phyloP scores from a whole-genome alignment of 1,284 basidiomycete species.

The Agaricales sp. region DNA sequence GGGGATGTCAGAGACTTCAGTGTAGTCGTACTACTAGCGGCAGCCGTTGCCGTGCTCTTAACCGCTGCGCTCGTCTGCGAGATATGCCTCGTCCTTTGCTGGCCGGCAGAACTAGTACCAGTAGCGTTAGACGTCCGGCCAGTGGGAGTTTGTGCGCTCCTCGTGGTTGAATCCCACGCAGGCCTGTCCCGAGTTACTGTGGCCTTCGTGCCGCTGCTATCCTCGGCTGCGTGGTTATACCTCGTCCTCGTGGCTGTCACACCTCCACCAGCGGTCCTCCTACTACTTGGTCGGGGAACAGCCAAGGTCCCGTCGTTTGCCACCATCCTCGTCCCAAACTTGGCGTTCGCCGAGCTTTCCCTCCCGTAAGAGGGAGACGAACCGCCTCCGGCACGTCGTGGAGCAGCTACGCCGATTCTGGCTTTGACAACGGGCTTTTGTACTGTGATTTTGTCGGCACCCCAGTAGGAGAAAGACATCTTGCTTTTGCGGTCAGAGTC shows the following conservation, averaged over 20 bases:
- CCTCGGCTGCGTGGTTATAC: slow-evolving; percentile 23
- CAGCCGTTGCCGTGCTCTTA: slow-evolving; percentile 20
- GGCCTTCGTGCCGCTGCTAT: slow-evolving; percentile 51
- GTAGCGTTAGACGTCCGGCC: slow-evolving; percentile 4
- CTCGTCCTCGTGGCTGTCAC: slow-evolving; percentile 40
- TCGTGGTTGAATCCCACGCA: slow-evolving; percentile 59
- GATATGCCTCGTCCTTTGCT: slow-evolving; percentile 47
- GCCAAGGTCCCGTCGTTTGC: slow-evolving; percentile 38
- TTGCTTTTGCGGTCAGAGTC: slow-evolving; percentile 83
- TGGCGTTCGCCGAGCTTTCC: slow-evolving; percentile 76
- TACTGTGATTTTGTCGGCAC: slow-evolving; percentile 77
- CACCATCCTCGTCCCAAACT: slow-evolving; percentile 69
- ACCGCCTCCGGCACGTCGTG: slow-evolving; percentile 35
- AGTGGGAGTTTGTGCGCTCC: slow-evolving; percentile 28
- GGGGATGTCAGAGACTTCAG: slow-evolving; percentile 55
- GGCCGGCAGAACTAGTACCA: slow-evolving; percentile 17
- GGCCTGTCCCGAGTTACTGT: slow-evolving; percentile 61
- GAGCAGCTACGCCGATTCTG: slow-evolving; percentile 27
- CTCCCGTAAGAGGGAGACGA: slow-evolving; percentile 52
- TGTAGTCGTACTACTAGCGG: slow-evolving; percentile 17
- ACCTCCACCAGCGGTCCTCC: slow-evolving; percentile 36
- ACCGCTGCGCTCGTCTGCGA: slow-evolving; percentile 53
- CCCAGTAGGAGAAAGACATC: slow-evolving; percentile 88
- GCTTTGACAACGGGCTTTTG: slow-evolving; percentile 63
- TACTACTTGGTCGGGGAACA: slow-evolving; percentile 44